A percentile compares a stretch with the other conserved stretches of the same genome.
phyloP scores from a whole-genome alignment of 805 yeast genomes.

The Ogataea dorogensis region DNA sequence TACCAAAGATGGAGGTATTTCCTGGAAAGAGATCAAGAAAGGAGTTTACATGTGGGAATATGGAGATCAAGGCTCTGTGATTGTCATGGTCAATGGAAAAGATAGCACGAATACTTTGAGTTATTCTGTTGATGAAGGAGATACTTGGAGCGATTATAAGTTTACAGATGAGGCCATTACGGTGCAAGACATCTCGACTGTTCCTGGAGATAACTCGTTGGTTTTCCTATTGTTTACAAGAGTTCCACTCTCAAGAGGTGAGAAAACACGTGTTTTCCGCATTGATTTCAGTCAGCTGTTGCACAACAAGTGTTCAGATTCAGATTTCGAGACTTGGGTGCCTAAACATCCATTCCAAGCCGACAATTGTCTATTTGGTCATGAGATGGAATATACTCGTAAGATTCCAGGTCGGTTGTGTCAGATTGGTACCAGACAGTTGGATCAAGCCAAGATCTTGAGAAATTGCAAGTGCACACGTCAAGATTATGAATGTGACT shows the following conservation, averaged over 20 bases:
- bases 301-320: conserved; percentile 48
- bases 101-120: conserved; percentile 56
- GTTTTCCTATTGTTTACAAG: conserved; percentile 67
- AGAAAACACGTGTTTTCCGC: conserved; percentile 48
- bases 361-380: conserved; percentile 66
- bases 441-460: conserved; percentile 52
- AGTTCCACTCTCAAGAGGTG: conserved; percentile 46
- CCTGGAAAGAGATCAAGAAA: conserved; percentile 75
- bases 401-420: conserved; percentile 66
- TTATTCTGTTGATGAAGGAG: conserved; percentile 78
- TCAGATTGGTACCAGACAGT: conserved; percentile 56
- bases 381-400: conserved; percentile 55
- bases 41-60: conserved; percentile 87
- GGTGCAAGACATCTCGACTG: conserved; percentile 74
- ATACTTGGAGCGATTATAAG: conserved; percentile 63
- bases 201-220: conserved; percentile 80
- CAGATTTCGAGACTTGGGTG: conserved; percentile 63
- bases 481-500: conserved; percentile 88
- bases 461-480: conserved; percentile 80
- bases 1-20: conserved; percentile 80
- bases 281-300: conserved; percentile 56
- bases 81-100: conserved; percentile 64
- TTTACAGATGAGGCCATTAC: conserved; percentile 60
- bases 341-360: conserved; percentile 54
- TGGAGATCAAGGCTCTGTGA: conserved; percentile 87